Conservation (phyloP, 441 rosid species). For the Brassica balearica region DNA sequence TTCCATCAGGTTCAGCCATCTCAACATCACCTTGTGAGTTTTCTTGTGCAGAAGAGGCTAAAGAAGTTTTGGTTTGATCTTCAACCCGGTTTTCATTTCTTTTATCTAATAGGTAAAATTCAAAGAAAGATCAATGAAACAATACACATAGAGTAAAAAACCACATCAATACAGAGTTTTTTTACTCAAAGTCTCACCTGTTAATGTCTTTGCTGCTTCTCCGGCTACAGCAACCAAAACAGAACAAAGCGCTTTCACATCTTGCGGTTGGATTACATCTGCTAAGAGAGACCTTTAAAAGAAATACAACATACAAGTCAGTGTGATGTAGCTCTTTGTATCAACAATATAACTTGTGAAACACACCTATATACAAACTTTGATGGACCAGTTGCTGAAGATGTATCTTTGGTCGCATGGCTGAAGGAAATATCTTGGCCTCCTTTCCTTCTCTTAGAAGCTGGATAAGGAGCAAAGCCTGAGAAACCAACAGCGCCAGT, state of each 20-base stretch:
- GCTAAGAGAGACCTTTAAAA: constrained; percentile 87
- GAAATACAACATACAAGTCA: constrained; percentile 42
- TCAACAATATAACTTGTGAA: constrained; percentile 13
- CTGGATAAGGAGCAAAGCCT: constrained; percentile 82
- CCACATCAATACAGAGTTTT: constrained; percentile 14
- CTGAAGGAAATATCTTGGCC: constrained; percentile 79
- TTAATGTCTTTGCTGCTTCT: constrained; percentile 81
- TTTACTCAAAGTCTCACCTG: constrained; percentile 53
- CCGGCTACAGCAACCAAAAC: constrained; percentile 82
- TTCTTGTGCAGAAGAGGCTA: constrained; percentile 66
- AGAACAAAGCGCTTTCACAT: constrained; percentile 95
- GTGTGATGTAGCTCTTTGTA: constrained; percentile 40
- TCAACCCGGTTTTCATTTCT: constrained; percentile 56
- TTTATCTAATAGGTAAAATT: constrained; percentile 53
- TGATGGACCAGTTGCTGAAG: constrained; percentile 68
- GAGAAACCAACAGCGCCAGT: constrained; percentile 98
- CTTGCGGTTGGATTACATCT: constrained; percentile 89
- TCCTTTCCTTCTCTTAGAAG: constrained; percentile 88
- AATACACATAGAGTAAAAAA: constrained; percentile 7
- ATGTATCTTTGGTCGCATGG: constrained; percentile 61
- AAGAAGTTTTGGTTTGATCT: constrained; percentile 56
- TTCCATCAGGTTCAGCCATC: constrained; percentile 38
- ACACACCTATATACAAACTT: constrained; percentile 86
- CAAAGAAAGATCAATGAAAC: constrained; percentile 22
- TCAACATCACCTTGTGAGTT: constrained; percentile 51